Evolutionary conservation across 2,329 filamentous ascomycete species (phyloP).

Genomic region (Stachybotrys chlorohalonatus): DNA sequence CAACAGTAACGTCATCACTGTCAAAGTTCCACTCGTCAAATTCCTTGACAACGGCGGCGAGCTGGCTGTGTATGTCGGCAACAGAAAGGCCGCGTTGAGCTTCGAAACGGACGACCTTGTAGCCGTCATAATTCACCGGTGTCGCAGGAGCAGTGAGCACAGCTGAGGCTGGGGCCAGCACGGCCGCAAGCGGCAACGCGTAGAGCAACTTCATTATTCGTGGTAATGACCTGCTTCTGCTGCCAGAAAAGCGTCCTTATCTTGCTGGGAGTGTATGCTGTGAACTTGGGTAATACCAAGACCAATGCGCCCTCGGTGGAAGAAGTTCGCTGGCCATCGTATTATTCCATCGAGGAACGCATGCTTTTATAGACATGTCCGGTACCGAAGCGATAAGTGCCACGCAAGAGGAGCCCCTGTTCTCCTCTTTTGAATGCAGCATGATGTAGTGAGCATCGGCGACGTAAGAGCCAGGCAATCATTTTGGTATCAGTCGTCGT

Average conservation of each 20-base stretch:
- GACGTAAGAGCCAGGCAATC: not conserved
- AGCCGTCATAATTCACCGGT: not conserved
- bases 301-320: too few species aligned
- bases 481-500: not conserved
- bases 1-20: constrained; percentile 13
- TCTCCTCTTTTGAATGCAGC: not conserved
- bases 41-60: not conserved
- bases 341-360: too few species aligned
- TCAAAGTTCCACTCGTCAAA: constrained; percentile 1
- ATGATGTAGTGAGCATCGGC: not conserved
- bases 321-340: too few species aligned
- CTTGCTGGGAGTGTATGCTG: not conserved
- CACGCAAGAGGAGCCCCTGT: too few species aligned
- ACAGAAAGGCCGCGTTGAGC: not conserved
- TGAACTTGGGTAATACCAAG: not conserved
- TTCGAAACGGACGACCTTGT: not conserved
- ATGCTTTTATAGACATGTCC: too few species aligned
- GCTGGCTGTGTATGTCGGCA: not conserved
- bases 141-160: not conserved
- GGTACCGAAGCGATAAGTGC: too few species aligned
- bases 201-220: not conserved
- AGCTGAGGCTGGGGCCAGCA: not conserved
- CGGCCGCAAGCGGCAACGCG: not conserved
- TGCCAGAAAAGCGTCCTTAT: not conserved
- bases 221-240: not conserved